Base-by-base conservation (phyloP, 352 stramenopile genomes). In the Globisporangium irregulare region DNA sequence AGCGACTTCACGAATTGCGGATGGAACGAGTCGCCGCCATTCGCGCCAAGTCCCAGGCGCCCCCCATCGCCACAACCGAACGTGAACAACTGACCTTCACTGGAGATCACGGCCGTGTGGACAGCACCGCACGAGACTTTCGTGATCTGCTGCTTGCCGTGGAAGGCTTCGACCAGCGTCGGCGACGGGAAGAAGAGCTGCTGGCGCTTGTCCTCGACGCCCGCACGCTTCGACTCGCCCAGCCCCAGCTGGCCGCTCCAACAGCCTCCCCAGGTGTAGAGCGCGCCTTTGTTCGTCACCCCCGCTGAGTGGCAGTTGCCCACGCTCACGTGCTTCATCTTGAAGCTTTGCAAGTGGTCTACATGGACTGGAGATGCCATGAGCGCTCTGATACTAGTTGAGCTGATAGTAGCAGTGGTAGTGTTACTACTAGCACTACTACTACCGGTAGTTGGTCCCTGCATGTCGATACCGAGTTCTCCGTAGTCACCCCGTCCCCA, bases 61-160 rank as follows among this genome's bases (percentile, higher is more conserved):
- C 95, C 95, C 25, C 93, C 94, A 66, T 98, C 93, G 15, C 91
- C 84, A 66, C 91, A 98, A 15, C 95, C 95, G 67, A 93, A 96
- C 18, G 77, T 94, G 68, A 85, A 96, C 25, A 96, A 72, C 54
- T 89, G 77, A 0, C 86, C 88, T 5, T 87, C 66, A 5, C 71
- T 53, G 2, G 79, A 79, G 54, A 94, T 73, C 12, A 80, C 84
- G 9, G 76, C 88, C 4, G 85, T 94, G 66, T 97, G 92, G 5
- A 89, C 82, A 22, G 91, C 94, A 18, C 95, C 93, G 71, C 94
- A 98, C 6, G 92, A 96, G 9, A 98, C 89, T 36, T 86, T 78
- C 3, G 64, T 71, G 36, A 98, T 68, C 12, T 66, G 65, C 38
- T 64, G 65, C 69, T 79, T 69, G 22, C 50, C 53, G 15, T 73